A percentile compares a stretch with the other conserved stretches of the same genome.
These are phyloP conservation scores for Blastobotrys indianensis DNA, from an alignment of 1,139 yeast genomes.

Conservation along the genomic window DNA sequence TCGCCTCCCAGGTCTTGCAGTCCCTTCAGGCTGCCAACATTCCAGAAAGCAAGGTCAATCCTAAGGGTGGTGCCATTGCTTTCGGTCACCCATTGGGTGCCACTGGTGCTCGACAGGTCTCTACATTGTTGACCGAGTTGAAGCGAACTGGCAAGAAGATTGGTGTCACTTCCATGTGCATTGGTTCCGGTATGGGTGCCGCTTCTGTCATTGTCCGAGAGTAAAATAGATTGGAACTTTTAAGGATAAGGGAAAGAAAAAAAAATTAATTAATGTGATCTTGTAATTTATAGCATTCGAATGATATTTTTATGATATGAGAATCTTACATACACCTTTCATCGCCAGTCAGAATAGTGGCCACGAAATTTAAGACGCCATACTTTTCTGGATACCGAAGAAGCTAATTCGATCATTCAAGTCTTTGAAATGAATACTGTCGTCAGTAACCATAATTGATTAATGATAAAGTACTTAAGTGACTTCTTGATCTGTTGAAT, in stretches of 20 bases:
- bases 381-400: too few species aligned
- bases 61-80: constrained; percentile 95
- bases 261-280: neutral
- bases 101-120: constrained; percentile 92
- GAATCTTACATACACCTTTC: neutral
- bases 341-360: too few species aligned
- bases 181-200: constrained; percentile 98
- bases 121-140: constrained; percentile 78
- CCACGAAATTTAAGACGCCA: too few species aligned
- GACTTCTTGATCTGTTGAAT: too few species aligned
- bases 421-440: too few species aligned
- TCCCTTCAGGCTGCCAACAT: constrained; percentile 62
- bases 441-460: too few species aligned
- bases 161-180: constrained; percentile 93
- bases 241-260: neutral
- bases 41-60: constrained; percentile 70
- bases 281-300: neutral
- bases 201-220: constrained; percentile 80
- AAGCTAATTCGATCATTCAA: too few species aligned
- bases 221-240: constrained; percentile 27
- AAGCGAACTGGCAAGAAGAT: constrained; percentile 60
- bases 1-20: constrained; percentile 88
- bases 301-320: too few species aligned
- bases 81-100: constrained; percentile 94
- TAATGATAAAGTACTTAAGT: too few species aligned